Percentiles rank a stretch among this genome's conserved stretches.
phyloP scores from a whole-genome alignment of 75 land plant genomes.

The Pinus taeda region DNA sequence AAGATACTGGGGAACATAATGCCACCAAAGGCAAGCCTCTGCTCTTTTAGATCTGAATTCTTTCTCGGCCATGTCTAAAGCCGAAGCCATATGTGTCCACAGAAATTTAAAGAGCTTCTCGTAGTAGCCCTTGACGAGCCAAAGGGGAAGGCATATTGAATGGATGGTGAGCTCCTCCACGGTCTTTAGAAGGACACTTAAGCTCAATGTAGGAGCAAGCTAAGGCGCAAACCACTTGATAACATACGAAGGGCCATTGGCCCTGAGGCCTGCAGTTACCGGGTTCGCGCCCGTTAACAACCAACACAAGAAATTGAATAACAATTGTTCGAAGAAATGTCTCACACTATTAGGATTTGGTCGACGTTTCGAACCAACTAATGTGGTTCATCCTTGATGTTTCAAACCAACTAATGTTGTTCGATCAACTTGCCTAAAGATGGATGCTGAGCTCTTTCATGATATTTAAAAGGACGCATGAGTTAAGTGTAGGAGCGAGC shows the following conservation, averaged over 20 bases:
- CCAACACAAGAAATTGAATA: slow-evolving; percentile 13
- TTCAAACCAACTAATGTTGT: no score
- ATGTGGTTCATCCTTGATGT: no score
- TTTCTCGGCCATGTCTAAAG: slow-evolving; percentile 53
- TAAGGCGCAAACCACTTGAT: slow-evolving; percentile 61
- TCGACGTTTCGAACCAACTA: no score
- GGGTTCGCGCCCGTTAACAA: slow-evolving; percentile 46
- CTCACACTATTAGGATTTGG: no score
- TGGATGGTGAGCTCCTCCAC: slow-evolving; percentile 57
- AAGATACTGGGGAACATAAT: slow-evolving; percentile 47
- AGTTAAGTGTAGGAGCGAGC: slow-evolving; percentile 59
- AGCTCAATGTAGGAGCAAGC: slow-evolving; percentile 50
- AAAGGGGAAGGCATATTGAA: slow-evolving; percentile 35
- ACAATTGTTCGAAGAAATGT: no score
- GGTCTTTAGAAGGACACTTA: slow-evolving; percentile 44
- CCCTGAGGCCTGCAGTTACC: slow-evolving; percentile 20
- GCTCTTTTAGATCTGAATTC: slow-evolving; percentile 40
- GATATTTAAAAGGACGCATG: no score
- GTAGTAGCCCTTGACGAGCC: slow-evolving; percentile 42
- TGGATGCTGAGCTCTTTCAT: no score
- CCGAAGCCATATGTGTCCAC: slow-evolving; percentile 16
- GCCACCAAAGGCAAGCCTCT: slow-evolving; percentile 67
- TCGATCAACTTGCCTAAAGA: not conserved
- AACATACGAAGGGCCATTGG: slow-evolving; percentile 41
- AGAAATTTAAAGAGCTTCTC: slow-evolving; percentile 34